Evolutionary conservation across 257 asterid genomes (phyloP), one percentile per base, ranked within the genome.

Genomic region (Lantana camara): DNA sequence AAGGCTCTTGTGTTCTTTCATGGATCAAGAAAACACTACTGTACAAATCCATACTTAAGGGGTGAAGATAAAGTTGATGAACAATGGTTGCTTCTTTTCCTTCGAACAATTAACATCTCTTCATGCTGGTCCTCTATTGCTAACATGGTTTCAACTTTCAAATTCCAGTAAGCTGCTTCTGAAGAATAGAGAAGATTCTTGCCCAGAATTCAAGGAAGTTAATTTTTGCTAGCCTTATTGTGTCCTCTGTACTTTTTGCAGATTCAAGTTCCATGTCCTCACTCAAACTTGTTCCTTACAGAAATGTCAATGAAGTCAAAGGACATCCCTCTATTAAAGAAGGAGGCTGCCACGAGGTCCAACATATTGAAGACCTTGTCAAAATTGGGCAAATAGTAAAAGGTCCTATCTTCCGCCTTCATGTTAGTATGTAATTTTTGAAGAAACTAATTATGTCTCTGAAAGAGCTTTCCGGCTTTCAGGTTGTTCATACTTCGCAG

Each of bases 361-460:
- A 94, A 68, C 97, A 90, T 77, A 94, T 94, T 60, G 99, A 94
- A 83, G 99, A 94, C 76, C 99, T 94, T 74, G 95, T 94, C 61
- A 94, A 84, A 77, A 67, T 90, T 81, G 99, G 99, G 61, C 87
- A 83, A 84, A 78, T 72, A 57, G 99, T 85, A 32, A 84, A 86
- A 85, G 99, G 99, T 94, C 63, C 60, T 53, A 20, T 40, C 40
- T 68, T 45, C 22, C 51, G 53, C 62, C 24, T 41, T 63, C 40
- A 52, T 22, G 13, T 69, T 57, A 3, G 35, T 60, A 27, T 38
- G 46, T 50, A 41, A 59, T 64, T 67, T 16, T 21, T 55, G 50
- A 16, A 32, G 69, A 57, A 56, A 50, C 63, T 44, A 64, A 35
- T n/a, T n/a, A n/a, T n/a, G 56, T 68, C 60, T 63, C 79, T 79